Percentiles rank a stretch among this genome's conserved stretches.
These are phyloP conservation scores for Elaeis oleifera DNA, from an alignment of 202 grass and related monocot species.

Conservation along the genomic window DNA sequence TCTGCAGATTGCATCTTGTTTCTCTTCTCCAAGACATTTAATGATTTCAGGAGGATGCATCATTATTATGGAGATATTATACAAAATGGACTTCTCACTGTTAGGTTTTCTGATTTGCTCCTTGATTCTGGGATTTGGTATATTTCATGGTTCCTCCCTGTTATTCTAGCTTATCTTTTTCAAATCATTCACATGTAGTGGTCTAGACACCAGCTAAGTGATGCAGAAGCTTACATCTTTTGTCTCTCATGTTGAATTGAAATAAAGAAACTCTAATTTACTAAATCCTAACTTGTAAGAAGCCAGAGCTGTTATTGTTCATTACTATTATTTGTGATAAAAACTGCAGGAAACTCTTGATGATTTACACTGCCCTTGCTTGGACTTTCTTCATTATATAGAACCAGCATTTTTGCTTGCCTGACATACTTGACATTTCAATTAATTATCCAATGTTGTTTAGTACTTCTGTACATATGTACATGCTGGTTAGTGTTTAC, in stretches of 20 bases:
- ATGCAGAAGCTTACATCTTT: neutral
- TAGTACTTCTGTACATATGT: too few species aligned
- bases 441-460: too few species aligned
- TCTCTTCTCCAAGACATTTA: conserved; percentile 96
- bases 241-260: neutral
- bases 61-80: conserved; percentile 73
- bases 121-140: conserved; percentile 77
- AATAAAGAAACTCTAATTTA: too few species aligned
- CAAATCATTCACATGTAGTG: neutral
- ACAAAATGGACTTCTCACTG: conserved; percentile 87
- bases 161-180: conserved; percentile 1
- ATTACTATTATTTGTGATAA: too few species aligned
- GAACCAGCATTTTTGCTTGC: too few species aligned
- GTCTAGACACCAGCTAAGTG: neutral
- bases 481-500: too few species aligned
- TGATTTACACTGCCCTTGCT: too few species aligned
- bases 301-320: too few species aligned
- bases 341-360: too few species aligned
- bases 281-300: too few species aligned
- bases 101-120: conserved; percentile 74
- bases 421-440: too few species aligned
- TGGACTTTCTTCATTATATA: too few species aligned
- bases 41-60: conserved; percentile 79
- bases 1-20: conserved; percentile 80
- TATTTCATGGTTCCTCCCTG: conserved; percentile 23